A percentile compares a stretch with the other conserved stretches of the same genome.
phyloP scores from a whole-genome alignment of 163 green algal species.

The Scenedesmus sp. region DNA sequence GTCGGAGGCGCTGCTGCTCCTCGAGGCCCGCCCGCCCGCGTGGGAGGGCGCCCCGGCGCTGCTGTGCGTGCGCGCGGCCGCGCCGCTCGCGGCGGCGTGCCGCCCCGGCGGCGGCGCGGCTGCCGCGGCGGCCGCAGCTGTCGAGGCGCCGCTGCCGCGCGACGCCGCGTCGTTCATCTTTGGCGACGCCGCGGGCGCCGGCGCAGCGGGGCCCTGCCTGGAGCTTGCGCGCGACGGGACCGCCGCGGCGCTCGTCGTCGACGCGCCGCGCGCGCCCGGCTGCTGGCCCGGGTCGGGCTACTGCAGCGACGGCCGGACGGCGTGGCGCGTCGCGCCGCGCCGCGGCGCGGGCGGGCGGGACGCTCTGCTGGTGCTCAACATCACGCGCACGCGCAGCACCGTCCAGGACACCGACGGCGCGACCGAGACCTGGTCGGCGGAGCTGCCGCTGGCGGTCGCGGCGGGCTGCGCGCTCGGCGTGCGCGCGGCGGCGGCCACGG shows the following conservation, averaged over 20 bases:
- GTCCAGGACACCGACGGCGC: conserved; percentile 32
- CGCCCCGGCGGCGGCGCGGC: background rate
- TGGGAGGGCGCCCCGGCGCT: background rate
- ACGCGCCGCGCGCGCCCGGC: background rate
- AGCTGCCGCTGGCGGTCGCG: background rate
- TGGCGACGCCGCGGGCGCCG: background rate
- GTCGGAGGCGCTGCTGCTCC: background rate
- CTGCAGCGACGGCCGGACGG: conserved; percentile 17
- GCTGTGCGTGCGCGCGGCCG: conserved; percentile 6
- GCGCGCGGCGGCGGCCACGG: background rate
- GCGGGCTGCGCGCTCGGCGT: background rate
- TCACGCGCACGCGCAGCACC: background rate
- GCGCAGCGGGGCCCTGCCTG: conserved; percentile 3
- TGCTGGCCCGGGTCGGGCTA: conserved; percentile 28
- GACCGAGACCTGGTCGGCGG: background rate
- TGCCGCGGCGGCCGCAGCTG: background rate
- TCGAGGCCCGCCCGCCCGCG: conserved; percentile 1
- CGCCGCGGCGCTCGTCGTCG: background rate
- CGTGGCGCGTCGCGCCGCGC: background rate
- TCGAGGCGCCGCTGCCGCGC: background rate
- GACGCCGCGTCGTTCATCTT: conserved; percentile 18
- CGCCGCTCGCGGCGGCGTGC: conserved; percentile 9
- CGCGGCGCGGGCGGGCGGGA: background rate
- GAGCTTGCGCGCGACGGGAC: background rate
- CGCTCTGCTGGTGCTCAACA: background rate